Conservation (phyloP, 345 rosid species). For the Populus pruinosa region DNA sequence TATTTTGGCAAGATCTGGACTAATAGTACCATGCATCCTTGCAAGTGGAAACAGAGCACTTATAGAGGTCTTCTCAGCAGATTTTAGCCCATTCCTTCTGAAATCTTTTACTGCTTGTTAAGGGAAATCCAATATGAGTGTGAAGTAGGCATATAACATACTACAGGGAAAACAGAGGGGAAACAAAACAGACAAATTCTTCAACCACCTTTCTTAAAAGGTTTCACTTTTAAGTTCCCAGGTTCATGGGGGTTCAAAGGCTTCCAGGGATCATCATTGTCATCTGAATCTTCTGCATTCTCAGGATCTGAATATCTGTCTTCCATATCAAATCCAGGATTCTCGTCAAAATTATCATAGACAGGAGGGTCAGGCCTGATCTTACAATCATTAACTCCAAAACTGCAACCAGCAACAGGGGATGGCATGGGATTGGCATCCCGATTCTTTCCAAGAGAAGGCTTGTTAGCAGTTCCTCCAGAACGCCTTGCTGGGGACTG, state of each 20-base stretch:
- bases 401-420: constrained; percentile 33
- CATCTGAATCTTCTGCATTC: constrained; percentile 55
- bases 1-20: constrained; percentile 62
- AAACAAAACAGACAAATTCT: constrained; percentile 5
- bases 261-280: constrained; percentile 84
- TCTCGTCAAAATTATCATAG: constrained; percentile 29
- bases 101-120: constrained; percentile 57
- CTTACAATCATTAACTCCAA: constrained; percentile 35
- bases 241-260: constrained; percentile 90
- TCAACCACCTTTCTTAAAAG: constrained; percentile 69
- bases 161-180: constrained; percentile 2
- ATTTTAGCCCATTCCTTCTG: constrained; percentile 40
- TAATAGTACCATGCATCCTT: constrained; percentile 57
- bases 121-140: constrained; percentile 10
- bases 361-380: constrained; percentile 30
- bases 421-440: constrained; percentile 41
- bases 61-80: constrained; percentile 36
- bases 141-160: constrained; percentile 18
- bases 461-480: constrained; percentile 57
- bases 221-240: constrained; percentile 83
- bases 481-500: constrained; percentile 55
- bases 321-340: constrained; percentile 49
- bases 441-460: constrained; percentile 54
- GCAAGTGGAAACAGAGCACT: constrained; percentile 75
- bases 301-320: constrained; percentile 46